Evolutionary conservation across 768 basidiomycete genomes (phyloP).

Genomic region (Hygrocybe punicea): DNA sequence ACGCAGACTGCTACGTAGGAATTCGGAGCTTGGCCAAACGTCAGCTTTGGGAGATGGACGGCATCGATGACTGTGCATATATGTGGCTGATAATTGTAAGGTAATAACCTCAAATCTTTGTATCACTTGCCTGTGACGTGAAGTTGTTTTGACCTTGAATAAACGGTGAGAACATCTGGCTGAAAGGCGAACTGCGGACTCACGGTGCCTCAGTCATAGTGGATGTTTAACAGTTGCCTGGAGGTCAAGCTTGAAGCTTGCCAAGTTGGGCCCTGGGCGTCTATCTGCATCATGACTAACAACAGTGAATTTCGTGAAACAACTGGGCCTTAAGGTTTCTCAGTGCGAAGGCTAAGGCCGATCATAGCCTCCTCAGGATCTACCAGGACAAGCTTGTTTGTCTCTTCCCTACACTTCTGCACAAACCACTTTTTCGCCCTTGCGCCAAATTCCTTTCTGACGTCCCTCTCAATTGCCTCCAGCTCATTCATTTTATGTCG

Average conservation of each 20-base stretch:
- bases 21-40: neutral
- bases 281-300: no score
- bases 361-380: no score
- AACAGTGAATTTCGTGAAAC: no score
- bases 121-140: neutral
- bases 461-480: conserved; percentile 14
- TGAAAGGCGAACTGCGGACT: neutral
- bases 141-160: neutral
- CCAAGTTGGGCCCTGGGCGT: no score
- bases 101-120: neutral
- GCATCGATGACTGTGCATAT: neutral
- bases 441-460: conserved; percentile 10
- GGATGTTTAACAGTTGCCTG: no score
- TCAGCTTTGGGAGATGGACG: neutral
- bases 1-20: neutral
- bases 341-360: no score
- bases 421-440: conserved; percentile 15
- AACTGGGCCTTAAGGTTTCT: no score
- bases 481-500: conserved; percentile 17
- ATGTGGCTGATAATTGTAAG: neutral
- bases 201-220: no score
- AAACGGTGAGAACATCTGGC: neutral
- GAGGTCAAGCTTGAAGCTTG: no score
- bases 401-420: conserved; percentile 3
- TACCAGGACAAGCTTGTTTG: no score